These are phyloP conservation scores for Westerdykella sp. DNA, from an alignment of 2,329 filamentous ascomycete genomes.

Conservation along the genomic window DNA sequence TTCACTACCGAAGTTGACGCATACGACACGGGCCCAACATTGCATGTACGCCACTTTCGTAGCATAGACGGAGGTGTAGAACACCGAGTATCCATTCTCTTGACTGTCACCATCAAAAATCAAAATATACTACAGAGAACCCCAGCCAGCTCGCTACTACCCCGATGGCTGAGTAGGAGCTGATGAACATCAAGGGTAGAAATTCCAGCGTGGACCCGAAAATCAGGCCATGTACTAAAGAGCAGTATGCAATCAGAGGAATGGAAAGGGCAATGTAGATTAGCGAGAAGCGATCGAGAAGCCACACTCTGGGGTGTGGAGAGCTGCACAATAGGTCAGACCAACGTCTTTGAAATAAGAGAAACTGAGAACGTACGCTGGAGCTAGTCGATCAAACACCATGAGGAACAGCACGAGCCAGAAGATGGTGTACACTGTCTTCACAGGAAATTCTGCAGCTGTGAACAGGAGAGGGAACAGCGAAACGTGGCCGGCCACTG, in stretches of 20 bases:
- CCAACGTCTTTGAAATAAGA: background rate
- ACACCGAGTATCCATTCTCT: too few species aligned
- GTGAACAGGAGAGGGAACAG: conserved; percentile 93
- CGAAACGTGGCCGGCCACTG: conserved; percentile 89
- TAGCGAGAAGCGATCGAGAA: conserved; percentile 84
- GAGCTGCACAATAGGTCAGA: conserved; percentile 44
- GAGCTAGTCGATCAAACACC: conserved; percentile 79
- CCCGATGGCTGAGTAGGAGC: conserved; percentile 88
- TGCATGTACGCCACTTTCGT: too few species aligned
- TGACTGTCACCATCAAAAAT: conserved; percentile 12
- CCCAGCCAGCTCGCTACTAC: conserved; percentile 94
- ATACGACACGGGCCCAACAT: too few species aligned
- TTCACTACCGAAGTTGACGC: too few species aligned
- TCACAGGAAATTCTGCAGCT: conserved; percentile 84
- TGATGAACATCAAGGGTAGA: conserved; percentile 93
- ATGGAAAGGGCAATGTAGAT: conserved; percentile 87
- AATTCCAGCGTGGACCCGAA: conserved; percentile 85
- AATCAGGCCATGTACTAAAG: conserved; percentile 71
- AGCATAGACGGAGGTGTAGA: too few species aligned
- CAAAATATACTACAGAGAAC: conserved; percentile 86
- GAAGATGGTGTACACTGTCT: conserved; percentile 84
- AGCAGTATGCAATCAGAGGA: conserved; percentile 83
- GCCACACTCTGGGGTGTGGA: conserved; percentile 70
- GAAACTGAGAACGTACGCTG: conserved; percentile 50
- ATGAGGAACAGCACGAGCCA: conserved; percentile 86